Evolutionary conservation across 139 green algal species (phyloP), one percentile per base, ranked within the genome.

Genomic region (Closterium sp.): DNA sequence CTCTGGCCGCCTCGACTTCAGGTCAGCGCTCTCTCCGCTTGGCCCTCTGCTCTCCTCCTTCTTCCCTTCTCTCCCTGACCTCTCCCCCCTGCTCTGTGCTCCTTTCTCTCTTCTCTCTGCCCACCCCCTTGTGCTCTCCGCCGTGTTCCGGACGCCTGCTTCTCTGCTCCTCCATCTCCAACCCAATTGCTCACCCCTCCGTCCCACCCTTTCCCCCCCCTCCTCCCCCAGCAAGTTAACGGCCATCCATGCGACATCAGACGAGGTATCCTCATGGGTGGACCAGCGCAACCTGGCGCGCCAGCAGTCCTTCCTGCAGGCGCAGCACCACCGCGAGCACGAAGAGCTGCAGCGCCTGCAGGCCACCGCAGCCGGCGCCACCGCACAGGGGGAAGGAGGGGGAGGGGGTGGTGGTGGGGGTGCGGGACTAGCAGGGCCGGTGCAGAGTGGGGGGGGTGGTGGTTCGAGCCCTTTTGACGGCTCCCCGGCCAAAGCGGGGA

Each of bases 261-360:
- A 96, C 19, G 92, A 96, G 88, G 91, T 92, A n/a, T 55, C 92
- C 21, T 93, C 90, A 28, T 95, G 93, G 93, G 91, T 95, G 23
- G 93, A 95, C 86, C 84, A 94, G 86, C 93, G 93, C 38, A 95
- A 95, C 31, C 23, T 84, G 7, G 87, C 87, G 0, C 90, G 90
- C 25, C n/a, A 64, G 64, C 89, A 91, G 76, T 81, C 33, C 9
- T 95, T 91, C 86, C 83, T 34, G 38, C 76, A 90, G 85, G 23
- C 34, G 38, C 86, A 85, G 38, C 84, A 9, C 8, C 35, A 90
- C 81, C 32, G 86, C 19, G 81, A 88, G 38, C 33, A 43, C 32
- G 76, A 88, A 38, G 94, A 94, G 90, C 81, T 94, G 30, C 30
- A 87, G 33, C 35, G 83, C 32, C 19, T 86, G 87, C 38, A 86